Evolutionary conservation across 352 stramenopile genomes (phyloP).

Genomic region (Pythium graminicola): DNA sequence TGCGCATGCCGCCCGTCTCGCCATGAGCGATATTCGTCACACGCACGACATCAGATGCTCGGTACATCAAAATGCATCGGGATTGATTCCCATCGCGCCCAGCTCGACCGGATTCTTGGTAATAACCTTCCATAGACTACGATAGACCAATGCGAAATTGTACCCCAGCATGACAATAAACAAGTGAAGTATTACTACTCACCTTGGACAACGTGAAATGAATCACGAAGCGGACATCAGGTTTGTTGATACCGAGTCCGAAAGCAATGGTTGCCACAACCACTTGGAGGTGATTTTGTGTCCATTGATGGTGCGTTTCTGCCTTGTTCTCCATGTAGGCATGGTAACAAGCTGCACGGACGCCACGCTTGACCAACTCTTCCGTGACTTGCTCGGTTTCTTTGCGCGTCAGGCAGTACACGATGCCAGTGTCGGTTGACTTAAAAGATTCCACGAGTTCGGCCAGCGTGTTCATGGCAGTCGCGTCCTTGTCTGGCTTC

Average conservation of each 20-base stretch:
- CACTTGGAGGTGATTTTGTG: conserved; percentile 61
- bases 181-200: conserved; percentile 13
- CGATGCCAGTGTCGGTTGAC: conserved; percentile 69
- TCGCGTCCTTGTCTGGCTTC: conserved; percentile 43
- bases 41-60: conserved; percentile 61
- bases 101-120: conserved; percentile 95
- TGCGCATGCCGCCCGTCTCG: conserved; percentile 55
- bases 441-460: conserved; percentile 68
- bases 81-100: conserved; percentile 89
- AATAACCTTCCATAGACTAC: conserved; percentile 94
- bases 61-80: conserved; percentile 87
- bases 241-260: conserved; percentile 93
- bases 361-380: conserved; percentile 57
- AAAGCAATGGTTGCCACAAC: conserved; percentile 93
- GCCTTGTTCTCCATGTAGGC: conserved; percentile 65
- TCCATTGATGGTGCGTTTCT: conserved; percentile 56
- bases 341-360: conserved; percentile 88
- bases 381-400: conserved; percentile 87
- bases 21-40: conserved; percentile 61
- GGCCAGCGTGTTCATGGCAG: conserved; percentile 54
- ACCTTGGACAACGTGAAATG: conserved; percentile 84
- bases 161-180: no score
- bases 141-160: no score
- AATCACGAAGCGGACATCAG: conserved; percentile 88
- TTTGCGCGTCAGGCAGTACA: conserved; percentile 90